Conservation (phyloP, 2,329 filamentous ascomycete genomes). For the Penicillium hesseltinei region DNA sequence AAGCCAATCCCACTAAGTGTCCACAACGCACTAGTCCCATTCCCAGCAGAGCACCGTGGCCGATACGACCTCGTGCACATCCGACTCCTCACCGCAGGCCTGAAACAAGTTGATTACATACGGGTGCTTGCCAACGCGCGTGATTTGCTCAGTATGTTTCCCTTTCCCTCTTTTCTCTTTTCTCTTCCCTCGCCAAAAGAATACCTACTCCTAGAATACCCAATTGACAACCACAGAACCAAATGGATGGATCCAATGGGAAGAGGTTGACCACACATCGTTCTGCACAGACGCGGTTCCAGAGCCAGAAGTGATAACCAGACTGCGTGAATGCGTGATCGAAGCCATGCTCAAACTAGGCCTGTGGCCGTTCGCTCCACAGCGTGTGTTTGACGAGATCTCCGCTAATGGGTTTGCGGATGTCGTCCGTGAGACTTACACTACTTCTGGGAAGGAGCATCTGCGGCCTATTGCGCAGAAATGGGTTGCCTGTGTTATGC, state of each 20-base stretch:
- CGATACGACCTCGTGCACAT: slow-evolving; percentile 35
- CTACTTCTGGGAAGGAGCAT: slow-evolving; percentile 11
- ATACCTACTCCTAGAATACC: background rate
- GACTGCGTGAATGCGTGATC: slow-evolving; percentile 10
- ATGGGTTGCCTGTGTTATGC: slow-evolving; percentile 20
- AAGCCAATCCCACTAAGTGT: slow-evolving; percentile 12
- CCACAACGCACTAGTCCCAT: slow-evolving; percentile 29
- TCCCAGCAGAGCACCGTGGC: slow-evolving; percentile 25
- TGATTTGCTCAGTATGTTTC: slow-evolving; percentile 27
- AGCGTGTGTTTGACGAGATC: slow-evolving; percentile 14
- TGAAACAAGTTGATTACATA: slow-evolving; percentile 25
- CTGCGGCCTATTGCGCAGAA: slow-evolving; percentile 10
- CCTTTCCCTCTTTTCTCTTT: too few relatives aligned
- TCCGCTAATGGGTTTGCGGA: slow-evolving; percentile 5
- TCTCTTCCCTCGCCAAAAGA: background rate
- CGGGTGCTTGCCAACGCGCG: slow-evolving; percentile 26
- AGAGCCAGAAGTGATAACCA: slow-evolving; percentile 5
- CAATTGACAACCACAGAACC: slow-evolving; percentile 16
- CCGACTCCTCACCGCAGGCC: slow-evolving; percentile 27
- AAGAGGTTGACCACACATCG: slow-evolving; percentile 22
- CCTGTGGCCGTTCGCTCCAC: slow-evolving; percentile 12
- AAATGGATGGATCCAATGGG: slow-evolving; percentile 31
- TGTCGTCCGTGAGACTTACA: slow-evolving; percentile 13
- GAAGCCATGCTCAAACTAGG: slow-evolving; percentile 15
- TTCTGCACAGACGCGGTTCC: slow-evolving; percentile 17